Base-by-base conservation (phyloP, 441 rosid genomes). In the Sinapis alba region DNA sequence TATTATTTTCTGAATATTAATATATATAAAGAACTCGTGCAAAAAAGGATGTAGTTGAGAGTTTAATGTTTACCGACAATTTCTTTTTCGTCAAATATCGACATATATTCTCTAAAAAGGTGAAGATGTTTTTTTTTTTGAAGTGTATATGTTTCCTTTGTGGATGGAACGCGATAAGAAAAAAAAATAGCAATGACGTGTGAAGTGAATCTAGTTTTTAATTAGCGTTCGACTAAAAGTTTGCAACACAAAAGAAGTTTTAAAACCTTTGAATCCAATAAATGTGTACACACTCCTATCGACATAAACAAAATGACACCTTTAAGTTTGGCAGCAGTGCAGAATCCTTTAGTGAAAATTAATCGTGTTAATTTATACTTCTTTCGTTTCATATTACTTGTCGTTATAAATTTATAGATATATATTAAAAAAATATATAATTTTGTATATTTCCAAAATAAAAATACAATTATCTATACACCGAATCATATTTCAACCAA, bases 251-350 rank as follows among this genome's bases (percentile, higher is more conserved):
- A 34, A 36, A 75, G 26, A 53, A 8, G 32, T 68, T 67, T 20
- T 27, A 24, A 34, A 34, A 68, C 57, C 73, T 61, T 32, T 10
- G 38, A 61, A 75, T 67, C 62, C 24, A 50, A 50, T 18, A 62
- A 76, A 28, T n/a, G 60, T 76, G 79, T 76, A 63, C 59, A 76
- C 79, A 62, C 30, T 38, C 38, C 24, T 3, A 66, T 12, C 50
- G 50, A 50, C 23, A 19, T 19, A 62, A 2, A 32, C 16, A 61
- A 61, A 61, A 13, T 18, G 45, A 5, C 34, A 7, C 64, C n/a
- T 28, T 8, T 28, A 8, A 8, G 12, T 32, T 61, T 18, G 65
- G 24, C 45, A 11, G 26, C 9, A 61, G 34, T 19, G 15, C 16
- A 21, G 15, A 32, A 18, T 58, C 5, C 0, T 23, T 23, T 56